Evolutionary conservation across 2,329 filamentous ascomycete species (phyloP).

Genomic region (Aspergillus costaricaensis): DNA sequence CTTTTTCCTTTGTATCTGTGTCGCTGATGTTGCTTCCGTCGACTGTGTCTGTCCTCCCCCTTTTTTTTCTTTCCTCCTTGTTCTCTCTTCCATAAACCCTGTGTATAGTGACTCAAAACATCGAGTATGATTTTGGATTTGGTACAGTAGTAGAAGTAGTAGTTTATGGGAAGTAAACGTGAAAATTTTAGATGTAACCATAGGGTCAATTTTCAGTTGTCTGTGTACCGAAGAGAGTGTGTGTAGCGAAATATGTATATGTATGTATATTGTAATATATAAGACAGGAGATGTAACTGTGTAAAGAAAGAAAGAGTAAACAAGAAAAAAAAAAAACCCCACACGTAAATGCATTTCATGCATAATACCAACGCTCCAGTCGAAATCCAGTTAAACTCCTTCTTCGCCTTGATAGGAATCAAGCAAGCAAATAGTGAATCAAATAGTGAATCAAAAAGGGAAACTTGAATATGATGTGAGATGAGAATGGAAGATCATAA

Average conservation of each 20-base stretch:
- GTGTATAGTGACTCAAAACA: constrained; percentile 23
- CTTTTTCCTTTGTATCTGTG: constrained; percentile 27
- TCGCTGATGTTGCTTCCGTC: not conserved
- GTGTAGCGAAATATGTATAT: not conserved
- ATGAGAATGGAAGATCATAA: too few relatives aligned
- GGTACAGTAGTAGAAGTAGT: not conserved
- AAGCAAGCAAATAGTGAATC: not conserved
- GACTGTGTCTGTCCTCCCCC: constrained; percentile 9
- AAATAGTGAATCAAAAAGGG: too few relatives aligned
- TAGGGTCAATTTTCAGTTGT: too few relatives aligned
- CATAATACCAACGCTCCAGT: not conserved
- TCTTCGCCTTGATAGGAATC: not conserved
- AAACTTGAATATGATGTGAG: too few relatives aligned
- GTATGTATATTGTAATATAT: not conserved
- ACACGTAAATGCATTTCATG: not conserved
- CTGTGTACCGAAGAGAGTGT: too few relatives aligned
- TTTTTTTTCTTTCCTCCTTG: constrained; percentile 28
- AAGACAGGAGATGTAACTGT: not conserved
- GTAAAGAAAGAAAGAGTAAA: not conserved
- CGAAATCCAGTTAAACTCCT: not conserved
- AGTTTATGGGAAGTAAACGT: not conserved
- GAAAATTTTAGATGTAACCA: too few relatives aligned
- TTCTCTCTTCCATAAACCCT: constrained; percentile 14
- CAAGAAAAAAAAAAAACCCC: not conserved
- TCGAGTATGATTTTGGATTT: constrained; percentile 3